Conservation (phyloP, 306 rosid species). For the Prunus kanzakura region DNA sequence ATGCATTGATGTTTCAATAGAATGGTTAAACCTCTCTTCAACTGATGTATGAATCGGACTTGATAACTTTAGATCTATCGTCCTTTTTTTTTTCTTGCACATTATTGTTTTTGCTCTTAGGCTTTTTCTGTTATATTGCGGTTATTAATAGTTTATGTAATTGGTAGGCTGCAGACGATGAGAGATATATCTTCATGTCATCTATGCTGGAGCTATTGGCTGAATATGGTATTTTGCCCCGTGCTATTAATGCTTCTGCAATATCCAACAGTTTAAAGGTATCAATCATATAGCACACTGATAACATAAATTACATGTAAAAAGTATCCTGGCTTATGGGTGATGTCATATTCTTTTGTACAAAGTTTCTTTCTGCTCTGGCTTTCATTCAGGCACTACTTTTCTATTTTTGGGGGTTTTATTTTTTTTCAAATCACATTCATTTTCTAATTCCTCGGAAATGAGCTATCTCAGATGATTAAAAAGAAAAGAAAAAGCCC, state of each 20-base stretch:
- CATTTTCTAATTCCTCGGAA: background rate
- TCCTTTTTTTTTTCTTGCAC: background rate
- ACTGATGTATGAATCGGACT: background rate
- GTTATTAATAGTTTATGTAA: slow-evolving; percentile 19
- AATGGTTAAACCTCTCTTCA: background rate
- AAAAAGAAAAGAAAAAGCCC: background rate
- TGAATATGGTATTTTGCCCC: slow-evolving; percentile 79
- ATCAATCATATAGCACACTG: slow-evolving; percentile 12
- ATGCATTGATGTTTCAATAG: background rate
- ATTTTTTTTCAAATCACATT: too few species aligned
- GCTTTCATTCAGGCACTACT: too few species aligned
- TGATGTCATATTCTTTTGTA: background rate
- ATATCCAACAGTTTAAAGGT: slow-evolving; percentile 78
- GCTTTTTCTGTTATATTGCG: slow-evolving; percentile 10
- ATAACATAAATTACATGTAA: background rate
- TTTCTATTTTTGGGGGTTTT: too few species aligned
- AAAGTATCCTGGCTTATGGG: background rate
- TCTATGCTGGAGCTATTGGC: slow-evolving; percentile 85
- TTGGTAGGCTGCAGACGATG: slow-evolving; percentile 75
- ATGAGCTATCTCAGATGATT: background rate
- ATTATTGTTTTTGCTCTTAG: background rate
- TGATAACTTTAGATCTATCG: background rate
- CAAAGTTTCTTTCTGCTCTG: too few species aligned
- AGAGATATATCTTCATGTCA: slow-evolving; percentile 78
- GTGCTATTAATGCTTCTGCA: slow-evolving; percentile 76